phyloP scores from a whole-genome alignment of 257 asterid species.

The Nicotiana attenuata region DNA sequence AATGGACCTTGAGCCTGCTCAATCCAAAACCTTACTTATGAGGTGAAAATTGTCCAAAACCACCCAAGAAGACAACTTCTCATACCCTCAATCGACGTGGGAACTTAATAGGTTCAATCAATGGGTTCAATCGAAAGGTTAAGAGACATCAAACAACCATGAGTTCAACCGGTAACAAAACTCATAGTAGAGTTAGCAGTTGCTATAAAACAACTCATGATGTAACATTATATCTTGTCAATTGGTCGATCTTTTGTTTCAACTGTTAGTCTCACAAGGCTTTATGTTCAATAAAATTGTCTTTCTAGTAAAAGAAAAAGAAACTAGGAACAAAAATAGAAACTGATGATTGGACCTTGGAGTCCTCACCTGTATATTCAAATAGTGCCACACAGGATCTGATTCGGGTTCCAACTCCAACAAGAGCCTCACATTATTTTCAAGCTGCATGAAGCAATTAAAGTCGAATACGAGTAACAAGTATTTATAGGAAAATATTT shows the following conservation, averaged over 20 bases:
- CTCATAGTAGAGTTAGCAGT: not conserved
- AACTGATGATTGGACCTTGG: not conserved
- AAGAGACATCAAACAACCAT: not conserved
- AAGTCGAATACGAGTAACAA: conserved; percentile 7
- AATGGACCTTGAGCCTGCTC: not conserved
- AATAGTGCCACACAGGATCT: conserved; percentile 96
- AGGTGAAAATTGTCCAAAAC: not conserved
- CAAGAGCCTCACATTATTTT: conserved; percentile 82
- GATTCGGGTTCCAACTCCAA: conserved; percentile 97
- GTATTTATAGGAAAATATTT: not conserved
- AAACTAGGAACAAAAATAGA: not conserved
- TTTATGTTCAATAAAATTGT: not conserved
- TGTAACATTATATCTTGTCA: not conserved
- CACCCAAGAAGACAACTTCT: not conserved
- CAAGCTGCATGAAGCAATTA: conserved; percentile 72
- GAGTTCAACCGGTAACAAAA: not conserved
- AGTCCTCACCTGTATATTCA: conserved; percentile 71
- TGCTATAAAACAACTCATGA: not conserved
- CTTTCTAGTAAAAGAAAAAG: not conserved
- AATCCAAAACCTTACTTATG: not conserved
- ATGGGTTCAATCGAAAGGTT: not conserved
- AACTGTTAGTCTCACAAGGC: not conserved
- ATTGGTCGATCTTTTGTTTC: not conserved
- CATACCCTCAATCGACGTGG: not conserved
- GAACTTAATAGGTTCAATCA: not conserved